Conservation (phyloP, 345 rosid species). For the Salix brachista region DNA sequence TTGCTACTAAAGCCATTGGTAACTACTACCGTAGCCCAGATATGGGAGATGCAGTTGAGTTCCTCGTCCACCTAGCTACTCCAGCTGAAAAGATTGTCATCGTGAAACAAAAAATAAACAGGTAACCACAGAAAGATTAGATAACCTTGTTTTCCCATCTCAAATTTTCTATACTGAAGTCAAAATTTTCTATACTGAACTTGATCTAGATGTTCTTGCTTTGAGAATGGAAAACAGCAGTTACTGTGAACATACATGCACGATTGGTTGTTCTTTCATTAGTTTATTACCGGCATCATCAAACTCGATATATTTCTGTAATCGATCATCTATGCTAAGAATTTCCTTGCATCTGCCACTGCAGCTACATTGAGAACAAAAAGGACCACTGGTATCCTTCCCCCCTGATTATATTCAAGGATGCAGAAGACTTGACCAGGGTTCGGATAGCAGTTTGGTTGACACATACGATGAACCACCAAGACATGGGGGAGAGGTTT, state of each 20-base stretch:
- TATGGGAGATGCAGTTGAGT: slow-evolving; percentile 71
- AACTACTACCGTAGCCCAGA: slow-evolving; percentile 69
- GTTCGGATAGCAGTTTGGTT: slow-evolving; percentile 22
- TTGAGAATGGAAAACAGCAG: not conserved
- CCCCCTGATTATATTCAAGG: slow-evolving; percentile 23
- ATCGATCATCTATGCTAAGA: not conserved
- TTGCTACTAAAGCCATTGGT: slow-evolving; percentile 37
- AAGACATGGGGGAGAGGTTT: slow-evolving; percentile 34
- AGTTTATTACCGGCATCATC: not conserved
- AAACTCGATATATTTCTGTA: not conserved
- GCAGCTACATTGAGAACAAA: slow-evolving; percentile 27
- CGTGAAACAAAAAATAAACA: slow-evolving; percentile 47
- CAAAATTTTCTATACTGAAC: too few relatives aligned
- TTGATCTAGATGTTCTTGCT: not conserved
- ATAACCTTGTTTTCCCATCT: too few relatives aligned
- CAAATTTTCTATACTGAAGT: not conserved
- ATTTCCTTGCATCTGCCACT: not conserved
- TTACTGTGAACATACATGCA: not conserved
- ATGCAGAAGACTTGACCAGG: slow-evolving; percentile 18
- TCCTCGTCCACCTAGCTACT: slow-evolving; percentile 53
- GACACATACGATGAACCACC: slow-evolving; percentile 31
- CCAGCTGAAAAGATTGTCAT: slow-evolving; percentile 50
- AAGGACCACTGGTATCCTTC: slow-evolving; percentile 34
- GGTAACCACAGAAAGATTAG: slow-evolving; percentile 20
- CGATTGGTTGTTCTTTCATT: not conserved